These are phyloP conservation scores for Didymellaceae sp. DNA, from an alignment of 2,329 filamentous ascomycete genomes.

Conservation along the genomic window DNA sequence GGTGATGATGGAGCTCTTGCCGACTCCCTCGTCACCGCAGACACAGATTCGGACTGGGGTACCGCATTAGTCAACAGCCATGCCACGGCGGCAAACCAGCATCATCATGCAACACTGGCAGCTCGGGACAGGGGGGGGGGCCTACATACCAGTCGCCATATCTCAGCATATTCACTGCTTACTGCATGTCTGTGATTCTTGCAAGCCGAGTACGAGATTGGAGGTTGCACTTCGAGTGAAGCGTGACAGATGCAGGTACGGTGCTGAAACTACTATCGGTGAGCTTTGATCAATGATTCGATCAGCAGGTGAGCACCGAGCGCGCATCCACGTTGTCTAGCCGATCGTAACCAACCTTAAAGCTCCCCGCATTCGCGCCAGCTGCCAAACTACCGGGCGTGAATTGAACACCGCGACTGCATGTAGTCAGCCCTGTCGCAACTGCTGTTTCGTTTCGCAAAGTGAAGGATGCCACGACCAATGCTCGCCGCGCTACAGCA, in stretches of 20 bases:
- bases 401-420: constrained; percentile 2
- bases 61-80: constrained; percentile 10
- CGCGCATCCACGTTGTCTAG: constrained; percentile 13
- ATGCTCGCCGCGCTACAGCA: not conserved
- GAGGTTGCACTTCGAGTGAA: not conserved
- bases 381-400: constrained; percentile 4
- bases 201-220: not conserved
- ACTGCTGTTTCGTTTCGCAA: not conserved
- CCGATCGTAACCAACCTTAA: constrained; percentile 11
- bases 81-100: constrained; percentile 5
- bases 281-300: constrained; percentile 15
- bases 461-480: not conserved
- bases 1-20: constrained; percentile 71
- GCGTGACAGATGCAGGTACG: constrained; percentile 6
- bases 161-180: constrained; percentile 25
- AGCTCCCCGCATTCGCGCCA: constrained; percentile 18
- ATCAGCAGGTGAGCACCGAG: constrained; percentile 5
- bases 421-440: constrained; percentile 5
- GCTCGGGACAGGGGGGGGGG: constrained; percentile 2
- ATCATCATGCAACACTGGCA: constrained; percentile 1
- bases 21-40: constrained; percentile 84
- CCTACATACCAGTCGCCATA: constrained; percentile 40
- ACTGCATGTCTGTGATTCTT: constrained; percentile 16
- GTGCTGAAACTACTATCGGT: constrained; percentile 3
- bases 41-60: constrained; percentile 84